These are phyloP conservation scores for Penicillium desertorum DNA, from an alignment of 495 filamentous ascomycete species.

Conservation along the genomic window DNA sequence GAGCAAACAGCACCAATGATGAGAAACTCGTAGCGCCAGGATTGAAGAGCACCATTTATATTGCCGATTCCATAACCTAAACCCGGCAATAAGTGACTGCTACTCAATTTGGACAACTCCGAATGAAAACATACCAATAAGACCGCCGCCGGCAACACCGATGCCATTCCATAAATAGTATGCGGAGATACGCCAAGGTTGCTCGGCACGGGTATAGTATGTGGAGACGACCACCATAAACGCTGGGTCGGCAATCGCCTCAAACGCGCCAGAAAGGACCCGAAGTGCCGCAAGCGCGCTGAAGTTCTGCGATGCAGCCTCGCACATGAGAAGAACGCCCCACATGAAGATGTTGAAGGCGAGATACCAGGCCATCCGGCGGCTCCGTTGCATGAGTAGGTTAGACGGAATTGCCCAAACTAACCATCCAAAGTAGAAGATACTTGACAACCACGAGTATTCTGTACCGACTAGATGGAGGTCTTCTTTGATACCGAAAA, in stretches of 20 bases:
- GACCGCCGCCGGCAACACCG: slow-evolving; percentile 57
- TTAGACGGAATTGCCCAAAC: slow-evolving; percentile 44
- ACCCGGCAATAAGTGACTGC: not conserved
- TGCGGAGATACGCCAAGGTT: slow-evolving; percentile 57
- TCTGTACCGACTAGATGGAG: slow-evolving; percentile 46
- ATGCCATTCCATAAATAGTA: slow-evolving; percentile 62
- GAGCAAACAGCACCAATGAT: slow-evolving; percentile 42
- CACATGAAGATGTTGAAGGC: slow-evolving; percentile 53
- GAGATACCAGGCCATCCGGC: slow-evolving; percentile 52
- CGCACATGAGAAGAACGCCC: slow-evolving; percentile 42
- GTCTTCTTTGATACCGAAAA: slow-evolving; percentile 54
- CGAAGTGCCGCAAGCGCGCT: slow-evolving; percentile 47
- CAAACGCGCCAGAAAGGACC: slow-evolving; percentile 53
- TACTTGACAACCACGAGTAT: slow-evolving; percentile 52
- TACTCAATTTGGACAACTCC: not conserved
- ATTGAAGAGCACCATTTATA: slow-evolving; percentile 50
- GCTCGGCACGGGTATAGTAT: slow-evolving; percentile 49
- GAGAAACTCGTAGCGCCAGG: slow-evolving; percentile 58
- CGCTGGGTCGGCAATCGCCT: slow-evolving; percentile 41
- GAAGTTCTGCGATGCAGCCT: slow-evolving; percentile 39
- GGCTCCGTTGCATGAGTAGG: slow-evolving; percentile 53
- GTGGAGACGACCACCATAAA: slow-evolving; percentile 36
- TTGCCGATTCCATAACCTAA: slow-evolving; percentile 57
- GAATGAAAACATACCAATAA: slow-evolving; percentile 31
- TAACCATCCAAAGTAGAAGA: slow-evolving; percentile 61